Percentiles rank a stretch among this genome's conserved stretches.
Conservation (phyloP, 352 stramenopile genomes). For the Thraustotheca clavata region DNA sequence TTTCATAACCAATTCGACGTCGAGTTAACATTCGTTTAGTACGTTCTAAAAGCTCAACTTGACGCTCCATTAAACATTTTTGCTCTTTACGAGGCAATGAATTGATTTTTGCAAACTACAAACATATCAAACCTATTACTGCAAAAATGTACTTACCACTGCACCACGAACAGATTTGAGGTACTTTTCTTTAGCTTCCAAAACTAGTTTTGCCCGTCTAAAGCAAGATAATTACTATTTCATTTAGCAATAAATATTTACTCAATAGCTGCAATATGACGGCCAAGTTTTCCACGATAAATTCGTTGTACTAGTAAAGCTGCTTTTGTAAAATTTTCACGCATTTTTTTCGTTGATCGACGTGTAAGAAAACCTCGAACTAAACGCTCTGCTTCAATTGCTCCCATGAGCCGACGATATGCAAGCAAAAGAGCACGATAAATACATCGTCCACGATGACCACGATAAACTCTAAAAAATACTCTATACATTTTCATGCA, state of each 20-base stretch:
- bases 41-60: constrained; percentile 10
- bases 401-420: not conserved
- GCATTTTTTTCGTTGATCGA: not conserved
- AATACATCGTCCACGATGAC: constrained; percentile 25
- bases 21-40: not conserved
- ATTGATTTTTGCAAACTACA: not conserved
- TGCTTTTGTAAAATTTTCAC: not conserved
- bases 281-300: constrained; percentile 16
- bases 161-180: not conserved
- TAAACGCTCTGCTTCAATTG: constrained; percentile 5
- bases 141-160: not conserved
- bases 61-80: constrained; percentile 19
- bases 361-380: constrained; percentile 12
- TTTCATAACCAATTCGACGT: constrained; percentile 14
- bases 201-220: constrained; percentile 13
- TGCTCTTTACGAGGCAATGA: constrained; percentile 1
- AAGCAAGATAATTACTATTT: not conserved
- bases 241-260: not conserved
- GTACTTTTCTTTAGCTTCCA: constrained; percentile 12
- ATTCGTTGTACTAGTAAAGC: constrained; percentile 4
- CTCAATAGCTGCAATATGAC: constrained; percentile 13
- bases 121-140: not conserved
- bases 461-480: constrained; percentile 31
- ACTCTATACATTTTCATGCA: constrained; percentile 25
- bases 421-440: not conserved